phyloP scores from a whole-genome alignment of 805 yeast species.

The Pichia cephalocereana region DNA sequence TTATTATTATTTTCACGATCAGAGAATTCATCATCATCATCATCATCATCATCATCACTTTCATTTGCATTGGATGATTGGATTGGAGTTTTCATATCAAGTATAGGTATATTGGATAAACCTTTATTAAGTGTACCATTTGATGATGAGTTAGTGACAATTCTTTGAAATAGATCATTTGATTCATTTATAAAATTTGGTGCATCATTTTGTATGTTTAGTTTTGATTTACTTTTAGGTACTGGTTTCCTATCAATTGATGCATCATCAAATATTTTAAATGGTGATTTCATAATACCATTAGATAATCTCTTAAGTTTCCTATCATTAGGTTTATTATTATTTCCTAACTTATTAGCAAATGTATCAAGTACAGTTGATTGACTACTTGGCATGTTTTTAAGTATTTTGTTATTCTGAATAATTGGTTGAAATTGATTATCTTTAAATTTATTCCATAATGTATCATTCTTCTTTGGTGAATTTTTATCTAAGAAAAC shows the following conservation, averaged over 20 bases:
- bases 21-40: neutral
- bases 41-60: constrained; percentile 1
- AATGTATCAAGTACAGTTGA: constrained; percentile 22
- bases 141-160: constrained; percentile 3
- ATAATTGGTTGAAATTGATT: constrained; percentile 15
- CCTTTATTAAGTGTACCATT: neutral
- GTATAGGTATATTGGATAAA: neutral
- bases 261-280: constrained; percentile 21
- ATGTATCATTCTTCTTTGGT: constrained; percentile 18
- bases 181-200: constrained; percentile 5
- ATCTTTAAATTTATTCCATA: constrained; percentile 22
- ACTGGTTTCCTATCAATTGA: constrained; percentile 3
- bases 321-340: neutral
- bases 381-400: constrained; percentile 13
- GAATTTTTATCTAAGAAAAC: constrained; percentile 14
- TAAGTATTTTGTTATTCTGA: constrained; percentile 12
- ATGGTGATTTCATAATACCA: constrained; percentile 20
- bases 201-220: constrained; percentile 3
- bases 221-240: constrained; percentile 4
- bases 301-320: neutral
- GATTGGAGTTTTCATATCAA: neutral
- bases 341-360: constrained; percentile 24
- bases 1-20: neutral
- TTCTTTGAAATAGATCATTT: constrained; percentile 3
- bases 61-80: neutral